phyloP scores from a whole-genome alignment of 176 grass and related monocot genomes.

The Raddia guianensis region DNA sequence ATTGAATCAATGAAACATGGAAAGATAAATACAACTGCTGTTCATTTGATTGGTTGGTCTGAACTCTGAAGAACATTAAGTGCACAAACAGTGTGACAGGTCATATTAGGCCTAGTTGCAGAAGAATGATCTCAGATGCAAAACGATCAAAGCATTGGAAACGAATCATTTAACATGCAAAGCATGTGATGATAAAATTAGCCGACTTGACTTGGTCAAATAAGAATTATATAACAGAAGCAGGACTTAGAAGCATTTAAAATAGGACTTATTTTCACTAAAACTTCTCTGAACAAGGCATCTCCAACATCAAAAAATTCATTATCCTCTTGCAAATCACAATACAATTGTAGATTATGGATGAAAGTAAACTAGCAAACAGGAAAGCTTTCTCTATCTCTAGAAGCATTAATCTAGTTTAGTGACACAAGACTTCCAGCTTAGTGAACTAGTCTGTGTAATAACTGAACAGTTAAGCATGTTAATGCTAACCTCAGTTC shows the following conservation, averaged over 20 bases:
- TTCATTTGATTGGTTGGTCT: constrained; percentile 32
- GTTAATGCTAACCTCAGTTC: constrained; percentile 67
- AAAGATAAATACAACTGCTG: constrained; percentile 26
- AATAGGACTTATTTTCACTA: constrained; percentile 1
- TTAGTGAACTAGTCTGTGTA: background rate
- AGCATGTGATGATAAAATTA: background rate
- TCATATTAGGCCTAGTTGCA: constrained; percentile 19
- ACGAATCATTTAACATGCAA: constrained; percentile 15
- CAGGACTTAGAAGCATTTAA: background rate
- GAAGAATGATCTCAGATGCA: background rate
- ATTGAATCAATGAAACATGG: constrained; percentile 27
- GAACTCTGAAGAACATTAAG: constrained; percentile 22
- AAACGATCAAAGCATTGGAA: constrained; percentile 27
- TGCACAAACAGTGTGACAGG: constrained; percentile 25
- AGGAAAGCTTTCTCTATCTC: background rate
- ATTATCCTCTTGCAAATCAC: background rate
- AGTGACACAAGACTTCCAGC: background rate
- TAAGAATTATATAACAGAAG: background rate
- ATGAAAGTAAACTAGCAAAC: constrained; percentile 24
- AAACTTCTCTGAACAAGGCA: background rate
- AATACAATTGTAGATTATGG: background rate
- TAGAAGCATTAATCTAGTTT: constrained; percentile 20
- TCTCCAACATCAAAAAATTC: background rate
- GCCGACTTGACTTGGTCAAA: constrained; percentile 6
- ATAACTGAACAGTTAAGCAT: background rate